Conservation (phyloP, 805 yeast genomes). For the Spathaspora girioi region DNA sequence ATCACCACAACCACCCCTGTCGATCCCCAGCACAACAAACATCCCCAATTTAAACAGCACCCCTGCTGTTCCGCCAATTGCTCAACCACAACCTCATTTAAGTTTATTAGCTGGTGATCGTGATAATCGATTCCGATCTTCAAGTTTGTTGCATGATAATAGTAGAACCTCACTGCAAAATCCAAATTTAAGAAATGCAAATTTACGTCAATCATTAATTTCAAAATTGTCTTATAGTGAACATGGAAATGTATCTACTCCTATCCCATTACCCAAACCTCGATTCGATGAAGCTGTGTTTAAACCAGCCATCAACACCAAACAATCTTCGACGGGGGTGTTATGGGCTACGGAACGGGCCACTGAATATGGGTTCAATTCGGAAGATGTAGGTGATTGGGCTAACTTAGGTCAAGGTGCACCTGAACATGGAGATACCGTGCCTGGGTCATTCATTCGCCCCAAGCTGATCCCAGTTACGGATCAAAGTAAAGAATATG, state of each 20-base stretch:
- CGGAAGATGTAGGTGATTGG: constrained; percentile 43
- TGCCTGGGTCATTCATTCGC: constrained; percentile 55
- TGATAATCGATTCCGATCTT: constrained; percentile 12
- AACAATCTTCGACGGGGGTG: constrained; percentile 60
- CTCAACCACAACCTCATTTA: not conserved
- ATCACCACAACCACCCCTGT: constrained; percentile 1
- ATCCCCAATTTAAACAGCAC: not conserved
- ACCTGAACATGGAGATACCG: constrained; percentile 57
- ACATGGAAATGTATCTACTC: constrained; percentile 39
- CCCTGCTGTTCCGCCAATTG: not conserved
- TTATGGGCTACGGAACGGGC: constrained; percentile 65
- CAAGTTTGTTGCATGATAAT: not conserved
- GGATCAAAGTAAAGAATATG: constrained; percentile 50
- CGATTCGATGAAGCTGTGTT: constrained; percentile 39
- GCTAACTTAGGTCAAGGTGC: constrained; percentile 64
- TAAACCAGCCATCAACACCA: constrained; percentile 57
- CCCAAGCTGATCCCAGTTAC: constrained; percentile 47
- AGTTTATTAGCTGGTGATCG: constrained; percentile 3
- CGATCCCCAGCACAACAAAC: not conserved
- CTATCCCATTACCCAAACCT: constrained; percentile 50
- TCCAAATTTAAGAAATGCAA: constrained; percentile 14
- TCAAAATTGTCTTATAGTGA: constrained; percentile 28
- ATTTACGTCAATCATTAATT: constrained; percentile 14
- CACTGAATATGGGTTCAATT: constrained; percentile 48
- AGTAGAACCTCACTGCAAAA: constrained; percentile 5